Conservation (phyloP, 176 grass and related monocot species). For the Thinopyrum elongatum region DNA sequence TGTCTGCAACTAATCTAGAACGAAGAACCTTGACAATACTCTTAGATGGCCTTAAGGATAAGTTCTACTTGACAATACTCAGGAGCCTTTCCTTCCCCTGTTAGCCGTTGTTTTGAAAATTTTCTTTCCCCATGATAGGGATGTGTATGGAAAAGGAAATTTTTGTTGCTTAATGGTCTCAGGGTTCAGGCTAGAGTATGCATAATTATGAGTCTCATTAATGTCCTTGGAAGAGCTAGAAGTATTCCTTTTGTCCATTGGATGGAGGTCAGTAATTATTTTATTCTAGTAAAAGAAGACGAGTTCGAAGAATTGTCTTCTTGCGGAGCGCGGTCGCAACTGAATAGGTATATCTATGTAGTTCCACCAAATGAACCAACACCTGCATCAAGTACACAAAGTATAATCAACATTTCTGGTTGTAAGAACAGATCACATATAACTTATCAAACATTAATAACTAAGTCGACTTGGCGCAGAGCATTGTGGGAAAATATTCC, state of each 20-base stretch:
- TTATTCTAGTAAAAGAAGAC: background rate
- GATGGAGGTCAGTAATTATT: background rate
- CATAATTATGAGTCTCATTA: constrained; percentile 11
- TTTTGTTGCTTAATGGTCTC: background rate
- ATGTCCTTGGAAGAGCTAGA: background rate
- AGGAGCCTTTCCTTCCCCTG: constrained; percentile 34
- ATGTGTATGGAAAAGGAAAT: constrained; percentile 17
- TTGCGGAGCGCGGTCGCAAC: background rate
- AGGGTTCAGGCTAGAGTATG: constrained; percentile 27
- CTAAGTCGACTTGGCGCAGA: background rate
- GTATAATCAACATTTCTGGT: background rate
- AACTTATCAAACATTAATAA: background rate
- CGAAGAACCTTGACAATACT: constrained; percentile 43
- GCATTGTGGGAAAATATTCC: too few relatives aligned
- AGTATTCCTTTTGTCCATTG: constrained; percentile 33
- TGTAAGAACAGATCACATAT: background rate
- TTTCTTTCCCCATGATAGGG: constrained; percentile 24
- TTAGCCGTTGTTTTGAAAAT: constrained; percentile 33
- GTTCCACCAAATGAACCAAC: constrained; percentile 1
- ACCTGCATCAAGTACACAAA: constrained; percentile 16
- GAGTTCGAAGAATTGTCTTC: background rate
- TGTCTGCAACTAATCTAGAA: constrained; percentile 29
- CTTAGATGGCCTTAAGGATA: constrained; percentile 47
- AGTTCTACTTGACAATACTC: constrained; percentile 12
- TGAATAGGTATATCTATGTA: background rate